Conservation (phyloP, 2,329 filamentous ascomycete genomes). For the Ophiostoma ulmi region DNA sequence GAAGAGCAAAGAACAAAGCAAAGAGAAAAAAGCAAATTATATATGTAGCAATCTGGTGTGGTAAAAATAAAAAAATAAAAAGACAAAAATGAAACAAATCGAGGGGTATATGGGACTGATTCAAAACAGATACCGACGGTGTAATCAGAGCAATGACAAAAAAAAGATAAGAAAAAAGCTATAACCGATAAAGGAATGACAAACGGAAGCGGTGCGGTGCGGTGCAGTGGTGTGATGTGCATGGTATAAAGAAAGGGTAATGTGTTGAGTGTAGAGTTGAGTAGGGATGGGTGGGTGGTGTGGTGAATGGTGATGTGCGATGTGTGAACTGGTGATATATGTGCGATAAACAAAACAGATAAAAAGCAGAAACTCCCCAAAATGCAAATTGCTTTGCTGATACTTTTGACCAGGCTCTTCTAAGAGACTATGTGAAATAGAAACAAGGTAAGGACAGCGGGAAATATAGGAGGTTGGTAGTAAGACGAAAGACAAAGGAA, state of each 20-base stretch:
- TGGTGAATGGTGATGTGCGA: neutral
- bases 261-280: neutral
- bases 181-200: neutral
- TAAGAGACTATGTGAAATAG: neutral
- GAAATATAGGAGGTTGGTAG: neutral
- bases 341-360: neutral
- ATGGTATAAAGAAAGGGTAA: neutral
- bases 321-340: neutral
- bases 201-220: slow-evolving; percentile 6
- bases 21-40: neutral
- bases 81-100: neutral
- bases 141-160: neutral
- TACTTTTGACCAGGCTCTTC: slow-evolving; percentile 5
- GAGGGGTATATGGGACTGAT: slow-evolving; percentile 14
- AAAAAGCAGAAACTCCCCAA: neutral
- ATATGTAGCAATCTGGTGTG: slow-evolving; percentile 2
- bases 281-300: neutral
- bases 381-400: slow-evolving; percentile 12
- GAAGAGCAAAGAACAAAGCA: neutral
- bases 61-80: neutral
- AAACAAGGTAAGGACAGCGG: neutral
- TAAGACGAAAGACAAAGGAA: neutral
- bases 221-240: neutral
- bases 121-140: slow-evolving; percentile 12
- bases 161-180: neutral